Percentiles rank a stretch among this genome's conserved stretches.
Evolutionary conservation across 352 stramenopile genomes (phyloP).

Genomic region (Phytophthora pini): DNA sequence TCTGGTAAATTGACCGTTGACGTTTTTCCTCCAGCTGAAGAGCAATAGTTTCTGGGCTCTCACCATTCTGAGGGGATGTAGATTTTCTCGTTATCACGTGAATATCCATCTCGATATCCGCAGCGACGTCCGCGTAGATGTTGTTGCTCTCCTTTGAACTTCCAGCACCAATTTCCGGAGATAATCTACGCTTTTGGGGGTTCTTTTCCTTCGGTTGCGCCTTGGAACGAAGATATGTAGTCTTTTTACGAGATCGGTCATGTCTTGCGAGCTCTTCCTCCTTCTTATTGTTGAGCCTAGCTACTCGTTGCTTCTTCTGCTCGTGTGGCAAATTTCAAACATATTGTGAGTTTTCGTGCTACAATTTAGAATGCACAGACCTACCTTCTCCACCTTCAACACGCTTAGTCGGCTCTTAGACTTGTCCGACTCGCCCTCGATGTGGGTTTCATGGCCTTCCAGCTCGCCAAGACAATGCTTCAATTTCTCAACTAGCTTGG

Average conservation of each 20-base stretch:
- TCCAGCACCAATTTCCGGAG: not conserved
- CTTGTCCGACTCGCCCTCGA: not conserved
- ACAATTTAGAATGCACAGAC: not conserved
- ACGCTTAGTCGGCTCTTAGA: constrained; percentile 9
- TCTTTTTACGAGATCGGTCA: constrained; percentile 37
- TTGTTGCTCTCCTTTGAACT: not conserved
- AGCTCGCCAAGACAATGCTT: constrained; percentile 12
- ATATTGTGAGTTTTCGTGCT: no score
- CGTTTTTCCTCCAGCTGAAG: constrained; percentile 31
- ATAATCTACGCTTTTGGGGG: not conserved
- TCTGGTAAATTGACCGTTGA: constrained; percentile 27
- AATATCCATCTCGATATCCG: constrained; percentile 16
- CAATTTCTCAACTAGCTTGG: constrained; percentile 15
- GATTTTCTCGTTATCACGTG: constrained; percentile 6
- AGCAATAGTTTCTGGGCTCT: constrained; percentile 1
- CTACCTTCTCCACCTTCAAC: constrained; percentile 36
- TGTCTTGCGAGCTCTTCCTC: constrained; percentile 30
- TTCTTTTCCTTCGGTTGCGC: constrained; percentile 23
- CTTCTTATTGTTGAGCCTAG: constrained; percentile 26
- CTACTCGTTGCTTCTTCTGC: constrained; percentile 37
- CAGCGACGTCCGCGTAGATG: no score
- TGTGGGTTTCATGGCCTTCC: constrained; percentile 4
- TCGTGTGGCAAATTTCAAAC: not conserved
- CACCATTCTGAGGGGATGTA: not conserved
- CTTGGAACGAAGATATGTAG: constrained; percentile 23